Conservation (phyloP, 2,329 filamentous ascomycete species). For the Alternaria rosae region DNA sequence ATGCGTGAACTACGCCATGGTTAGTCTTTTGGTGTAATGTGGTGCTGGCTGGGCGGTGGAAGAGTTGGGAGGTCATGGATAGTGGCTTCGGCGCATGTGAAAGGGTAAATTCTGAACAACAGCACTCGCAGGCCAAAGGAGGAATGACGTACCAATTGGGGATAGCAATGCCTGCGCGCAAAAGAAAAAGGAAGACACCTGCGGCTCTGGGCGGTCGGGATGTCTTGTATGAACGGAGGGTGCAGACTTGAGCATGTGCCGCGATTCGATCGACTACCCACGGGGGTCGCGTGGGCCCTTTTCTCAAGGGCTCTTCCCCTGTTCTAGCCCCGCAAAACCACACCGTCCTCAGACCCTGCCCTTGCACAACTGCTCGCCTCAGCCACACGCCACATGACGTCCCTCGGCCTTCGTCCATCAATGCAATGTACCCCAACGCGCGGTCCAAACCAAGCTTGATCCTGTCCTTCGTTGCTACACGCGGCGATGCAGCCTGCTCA, state of each 20-base stretch:
- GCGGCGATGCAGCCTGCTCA: not conserved
- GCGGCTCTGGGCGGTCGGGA: not conserved
- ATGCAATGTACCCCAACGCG: not conserved
- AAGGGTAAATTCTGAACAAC: not conserved
- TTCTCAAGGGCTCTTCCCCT: slow-evolving; percentile 10
- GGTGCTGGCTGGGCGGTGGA: not conserved
- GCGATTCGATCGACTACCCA: slow-evolving; percentile 5
- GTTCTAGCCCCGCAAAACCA: slow-evolving; percentile 23
- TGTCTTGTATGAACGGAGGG: not conserved
- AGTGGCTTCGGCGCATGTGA: slow-evolving; percentile 16
- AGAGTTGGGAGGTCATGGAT: slow-evolving; percentile 1
- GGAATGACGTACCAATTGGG: slow-evolving; percentile 3
- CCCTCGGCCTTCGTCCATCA: not conserved
- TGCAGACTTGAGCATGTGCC: slow-evolving; percentile 4
- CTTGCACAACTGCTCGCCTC: slow-evolving; percentile 11
- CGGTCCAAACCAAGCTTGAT: not conserved
- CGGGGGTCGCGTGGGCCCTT: slow-evolving; percentile 26
- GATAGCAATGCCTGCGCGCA: not conserved
- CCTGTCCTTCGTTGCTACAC: not conserved
- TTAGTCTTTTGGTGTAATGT: slow-evolving; percentile 7
- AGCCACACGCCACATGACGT: slow-evolving; percentile 19
- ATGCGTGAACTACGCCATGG: slow-evolving; percentile 11
- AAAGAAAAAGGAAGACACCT: not conserved
- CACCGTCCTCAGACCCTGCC: slow-evolving; percentile 11
- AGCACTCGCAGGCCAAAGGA: not conserved